These are phyloP conservation scores for Sergeia podlipaevii DNA, from an alignment of 208 protist species.

Conservation along the genomic window DNA sequence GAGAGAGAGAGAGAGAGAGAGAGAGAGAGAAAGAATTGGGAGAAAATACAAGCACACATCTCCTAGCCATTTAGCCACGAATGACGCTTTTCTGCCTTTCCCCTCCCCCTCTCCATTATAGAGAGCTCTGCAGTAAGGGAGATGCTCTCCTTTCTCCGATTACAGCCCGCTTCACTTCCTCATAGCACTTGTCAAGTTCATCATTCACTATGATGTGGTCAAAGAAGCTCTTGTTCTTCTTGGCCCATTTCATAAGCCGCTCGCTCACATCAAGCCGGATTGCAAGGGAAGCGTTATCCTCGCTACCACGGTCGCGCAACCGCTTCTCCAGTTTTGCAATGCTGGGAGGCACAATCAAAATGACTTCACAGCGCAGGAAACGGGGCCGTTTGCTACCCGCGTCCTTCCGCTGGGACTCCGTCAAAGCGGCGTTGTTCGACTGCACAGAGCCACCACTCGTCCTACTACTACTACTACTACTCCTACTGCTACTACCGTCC, in stretches of 20 bases:
- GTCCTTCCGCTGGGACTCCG: neutral
- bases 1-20: too few species aligned
- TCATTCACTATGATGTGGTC: conserved; percentile 78
- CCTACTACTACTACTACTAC: neutral
- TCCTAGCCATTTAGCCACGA: too few species aligned
- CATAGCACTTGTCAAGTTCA: conserved; percentile 51
- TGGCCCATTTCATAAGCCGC: conserved; percentile 56
- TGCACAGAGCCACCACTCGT: neutral
- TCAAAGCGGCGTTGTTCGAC: neutral
- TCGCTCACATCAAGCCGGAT: conserved; percentile 42
- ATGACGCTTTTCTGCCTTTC: too few species aligned
- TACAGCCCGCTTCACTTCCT: conserved; percentile 32
- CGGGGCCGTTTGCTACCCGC: neutral
- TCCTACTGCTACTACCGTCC: too few species aligned
- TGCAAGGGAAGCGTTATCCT: conserved; percentile 69
- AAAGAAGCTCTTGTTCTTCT: conserved; percentile 49
- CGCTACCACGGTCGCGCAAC: conserved; percentile 74
- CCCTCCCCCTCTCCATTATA: conserved; percentile 19
- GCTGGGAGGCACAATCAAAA: conserved; percentile 76
- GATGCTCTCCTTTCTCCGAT: conserved; percentile 9
- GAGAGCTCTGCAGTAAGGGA: conserved; percentile 13
- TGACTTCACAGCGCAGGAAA: conserved; percentile 39
- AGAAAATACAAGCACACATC: too few species aligned
- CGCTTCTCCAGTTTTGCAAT: conserved; percentile 63
- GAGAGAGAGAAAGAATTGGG: too few species aligned